Evolutionary conservation across 805 yeast species (phyloP), one percentile per base, ranked within the genome.

Genomic region (Huiozyma sinensis): DNA sequence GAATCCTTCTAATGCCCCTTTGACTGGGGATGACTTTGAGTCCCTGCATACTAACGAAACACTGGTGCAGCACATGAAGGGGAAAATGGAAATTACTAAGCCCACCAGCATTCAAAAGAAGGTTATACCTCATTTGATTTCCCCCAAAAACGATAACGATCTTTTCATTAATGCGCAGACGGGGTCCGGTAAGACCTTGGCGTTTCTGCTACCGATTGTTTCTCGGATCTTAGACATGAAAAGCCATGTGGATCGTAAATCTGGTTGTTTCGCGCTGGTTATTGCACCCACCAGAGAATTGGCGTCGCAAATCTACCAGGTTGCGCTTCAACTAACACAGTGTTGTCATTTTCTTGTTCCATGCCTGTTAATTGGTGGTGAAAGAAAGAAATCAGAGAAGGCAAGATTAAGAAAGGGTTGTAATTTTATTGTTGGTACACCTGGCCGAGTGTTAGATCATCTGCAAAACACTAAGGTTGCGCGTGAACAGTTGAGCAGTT

Each of bases 311-410:
- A 88, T 90, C 41, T 83, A 84, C 57, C 69, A 82, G 6, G 95
- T 89, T 4, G 70, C 88, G 47, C 90, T 84, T 53, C 70, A 77
- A 2, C 62, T 92, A 31, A 71, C 81, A 35, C 73, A 83, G 44
- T 77, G 89, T 57, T 82, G 90, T 59, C 95, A 85, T 57, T 77
- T 83, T 63, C 74, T 92, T 37, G 98, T 94, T 5, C 97, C 98
- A 0, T 95, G 97, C 35, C 77, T 89, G 36, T 95, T 92, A 28
- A 88, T 88, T 65, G 99, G 99, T 58, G 99, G 99, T 48, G 99
- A 92, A 61, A 89, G 90, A 74, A 90, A 90, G 63, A 94, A 92
- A 58, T 76, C 95, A 1, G 99, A 92, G 63, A 92, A 92, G 72
- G 97, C 97, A 1, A 70, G 99, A 55, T 66, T 92, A 32, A 75